Evolutionary conservation across 2,329 filamentous ascomycete genomes (phyloP).

Genomic region (Venturia nashicola): DNA sequence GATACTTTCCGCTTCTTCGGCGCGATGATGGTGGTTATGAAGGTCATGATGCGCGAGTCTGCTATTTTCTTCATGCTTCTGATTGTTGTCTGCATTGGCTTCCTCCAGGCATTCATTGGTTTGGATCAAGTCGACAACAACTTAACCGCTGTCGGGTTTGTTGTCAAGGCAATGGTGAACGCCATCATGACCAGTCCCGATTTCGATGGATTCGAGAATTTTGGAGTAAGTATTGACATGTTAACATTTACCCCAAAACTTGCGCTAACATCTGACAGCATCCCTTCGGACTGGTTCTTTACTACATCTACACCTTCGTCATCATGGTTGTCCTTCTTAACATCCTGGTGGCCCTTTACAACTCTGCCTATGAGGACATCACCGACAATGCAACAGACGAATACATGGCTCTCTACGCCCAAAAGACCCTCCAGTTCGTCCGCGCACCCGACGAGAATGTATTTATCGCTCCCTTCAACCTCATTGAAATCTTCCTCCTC

Average conservation of each 20-base stretch:
- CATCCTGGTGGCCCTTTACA: slow-evolving; percentile 93
- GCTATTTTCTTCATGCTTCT: slow-evolving; percentile 94
- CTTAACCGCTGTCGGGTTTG: slow-evolving; percentile 51
- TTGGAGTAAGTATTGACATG: slow-evolving; percentile 38
- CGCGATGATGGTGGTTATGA: slow-evolving; percentile 92
- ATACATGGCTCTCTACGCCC: slow-evolving; percentile 82
- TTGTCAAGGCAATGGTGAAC: slow-evolving; percentile 73
- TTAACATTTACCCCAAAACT: not conserved
- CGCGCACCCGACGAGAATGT: slow-evolving; percentile 96
- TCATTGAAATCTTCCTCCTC: slow-evolving; percentile 74
- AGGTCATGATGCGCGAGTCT: slow-evolving; percentile 55
- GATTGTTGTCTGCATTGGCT: slow-evolving; percentile 68
- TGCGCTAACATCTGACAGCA: slow-evolving; percentile 30
- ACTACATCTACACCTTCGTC: slow-evolving; percentile 96
- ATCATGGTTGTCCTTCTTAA: slow-evolving; percentile 94
- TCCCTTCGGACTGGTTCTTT: slow-evolving; percentile 87
- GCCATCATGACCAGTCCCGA: slow-evolving; percentile 87
- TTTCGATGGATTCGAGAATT: slow-evolving; percentile 78
- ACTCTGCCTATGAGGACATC: slow-evolving; percentile 90
- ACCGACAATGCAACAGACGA: slow-evolving; percentile 89
- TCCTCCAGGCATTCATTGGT: slow-evolving; percentile 88
- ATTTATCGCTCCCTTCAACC: slow-evolving; percentile 90
- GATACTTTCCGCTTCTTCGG: slow-evolving; percentile 94
- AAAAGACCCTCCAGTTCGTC: slow-evolving; percentile 94
- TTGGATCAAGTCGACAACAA: slow-evolving; percentile 72